Base-by-base conservation (phyloP, 148 eudicot genomes). In the Pharnaceum exiguum region DNA sequence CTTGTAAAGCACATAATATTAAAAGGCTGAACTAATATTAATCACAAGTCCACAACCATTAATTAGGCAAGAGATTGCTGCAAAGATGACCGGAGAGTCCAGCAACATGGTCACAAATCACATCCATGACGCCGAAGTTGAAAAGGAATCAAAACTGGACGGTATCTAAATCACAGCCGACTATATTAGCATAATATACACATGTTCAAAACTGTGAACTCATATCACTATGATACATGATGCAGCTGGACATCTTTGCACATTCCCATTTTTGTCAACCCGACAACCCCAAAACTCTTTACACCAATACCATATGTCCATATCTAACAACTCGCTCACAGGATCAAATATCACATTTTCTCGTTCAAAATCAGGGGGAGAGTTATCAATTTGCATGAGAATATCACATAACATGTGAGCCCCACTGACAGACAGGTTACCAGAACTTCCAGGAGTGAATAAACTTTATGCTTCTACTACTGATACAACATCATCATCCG, bases 401-500 rank as follows among this genome's bases (percentile, higher is more conserved):
- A n/a, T n/a, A n/a, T n/a, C n/a, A n/a, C n/a, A n/a, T n/a, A n/a
- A n/a, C n/a, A n/a, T 28, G 17, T 42, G 19, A 31, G 22, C 48
- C 30, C 1, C 21, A 29, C 22, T n/a, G 45, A 27, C 0, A 17
- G 42, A 46, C 30, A 6, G 18, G 46, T 17, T 25, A 45, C 7
- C 35, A 16, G 10, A 16, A 44, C n/a, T 23, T 32, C 52, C 43
- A 1, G 24, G 6, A 23, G 18, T 15, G 25, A 18, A 31, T 8
- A 16, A 28, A 36, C 18, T 16, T 11, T 71, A 46, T n/a, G 80
- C 87, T 67, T 77, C 82, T 18, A 30, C 87, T 4, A 76, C 96
- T 44, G 82, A 38, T 13, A 47, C 71, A 10, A 50, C 71, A 52
- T 85, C 96, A 65, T 85, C 96, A 44, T 74, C 85, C 4, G 85